Evolutionary conservation across 23 red algal genomes (phyloP).

Genomic region (Gracilaria gracilis): DNA sequence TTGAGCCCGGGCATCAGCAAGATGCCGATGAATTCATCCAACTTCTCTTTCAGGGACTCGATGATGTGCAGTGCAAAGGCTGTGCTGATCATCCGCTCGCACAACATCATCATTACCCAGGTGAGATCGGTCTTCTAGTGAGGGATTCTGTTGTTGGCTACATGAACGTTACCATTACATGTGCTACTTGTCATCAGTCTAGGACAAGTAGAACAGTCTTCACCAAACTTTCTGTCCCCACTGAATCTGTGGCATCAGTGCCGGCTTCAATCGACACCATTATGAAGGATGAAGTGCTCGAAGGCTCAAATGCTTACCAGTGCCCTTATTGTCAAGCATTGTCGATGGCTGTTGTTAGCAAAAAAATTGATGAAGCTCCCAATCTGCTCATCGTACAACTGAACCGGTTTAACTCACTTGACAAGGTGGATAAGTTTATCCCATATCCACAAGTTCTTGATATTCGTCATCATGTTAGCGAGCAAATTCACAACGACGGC

Average conservation of each 20-base stretch:
- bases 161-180: background rate
- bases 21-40: conserved; percentile 23
- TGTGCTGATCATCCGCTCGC: background rate
- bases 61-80: background rate
- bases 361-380: background rate
- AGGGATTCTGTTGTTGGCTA: background rate
- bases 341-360: background rate
- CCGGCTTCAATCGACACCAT: background rate
- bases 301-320: background rate
- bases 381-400: conserved; percentile 8
- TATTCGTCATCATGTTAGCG: background rate
- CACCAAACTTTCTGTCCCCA: background rate
- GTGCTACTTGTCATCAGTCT: background rate
- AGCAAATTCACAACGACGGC: background rate
- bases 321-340: background rate
- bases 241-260: background rate
- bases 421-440: background rate
- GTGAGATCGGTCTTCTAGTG: background rate
- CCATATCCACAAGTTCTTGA: background rate
- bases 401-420: background rate
- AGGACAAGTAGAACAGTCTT: background rate
- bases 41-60: background rate
- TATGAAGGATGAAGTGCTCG: background rate
- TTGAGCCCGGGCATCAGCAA: background rate
- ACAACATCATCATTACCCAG: background rate